Base-by-base conservation (phyloP, 306 rosid species). In the Alnus rubra region DNA sequence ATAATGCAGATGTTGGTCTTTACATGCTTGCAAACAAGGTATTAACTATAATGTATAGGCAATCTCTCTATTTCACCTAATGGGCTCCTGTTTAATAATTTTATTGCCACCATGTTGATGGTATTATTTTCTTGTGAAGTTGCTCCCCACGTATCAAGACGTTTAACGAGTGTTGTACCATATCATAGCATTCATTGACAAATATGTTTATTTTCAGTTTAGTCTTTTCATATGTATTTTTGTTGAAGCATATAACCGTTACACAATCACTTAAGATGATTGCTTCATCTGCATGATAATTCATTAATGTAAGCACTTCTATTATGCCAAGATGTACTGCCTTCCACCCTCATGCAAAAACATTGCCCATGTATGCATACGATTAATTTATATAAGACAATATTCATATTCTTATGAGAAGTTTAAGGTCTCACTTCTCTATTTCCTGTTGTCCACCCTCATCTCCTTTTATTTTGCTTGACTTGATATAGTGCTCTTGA, bases 11-110 rank as follows among this genome's bases (percentile, higher is more conserved):
- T 82, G 99, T 96, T 63, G 99, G 99, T 89, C 98, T 96, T 80
- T 93, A 91, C 89, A 96, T 96, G 99, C 99, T 96, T 15, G 99
- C 99, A 74, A 96, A 93, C 86, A 96, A 96, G 99, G 99, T 96
- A 87, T 39, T 82, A 18, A 33, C 45, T 63, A 31, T 63, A 35
- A 37, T 56, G 60, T 63, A 42, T 67, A 53, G 64, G 59, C 79
- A 65, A 77, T 70, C 7, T 4, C 30, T n/a, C 15, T 42, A 18
- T 9, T 39, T 42, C 33, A 18, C 28, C 31, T 18, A 67, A 11
- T 67, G 19, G 14, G 71, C 71, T 65, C 16, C 31, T 16, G 10
- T n/a, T 64, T 2, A 67, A 42, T 67, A 13, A 44, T 72, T 47
- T 60, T 48, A 12, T 11, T 44, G 53, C 45, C 15, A 28, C 65